Conservation (phyloP, 2,329 filamentous ascomycete genomes). For the Lasiodiplodia hormozganensis region DNA sequence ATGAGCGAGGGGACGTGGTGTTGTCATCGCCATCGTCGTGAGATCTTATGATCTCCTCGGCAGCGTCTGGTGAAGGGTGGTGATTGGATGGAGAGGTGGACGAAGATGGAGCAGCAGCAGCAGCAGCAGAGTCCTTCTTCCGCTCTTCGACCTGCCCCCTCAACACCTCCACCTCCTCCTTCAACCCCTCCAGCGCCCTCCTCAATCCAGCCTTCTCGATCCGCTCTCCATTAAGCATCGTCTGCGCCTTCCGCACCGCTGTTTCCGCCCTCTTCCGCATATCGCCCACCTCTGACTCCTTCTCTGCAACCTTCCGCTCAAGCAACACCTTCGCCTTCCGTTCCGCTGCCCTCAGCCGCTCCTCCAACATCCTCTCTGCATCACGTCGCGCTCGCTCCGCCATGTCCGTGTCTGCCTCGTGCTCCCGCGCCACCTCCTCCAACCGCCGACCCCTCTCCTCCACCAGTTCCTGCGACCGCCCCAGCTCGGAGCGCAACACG, state of each 20-base stretch:
- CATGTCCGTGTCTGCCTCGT: neutral
- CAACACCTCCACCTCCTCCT: slow-evolving; percentile 19
- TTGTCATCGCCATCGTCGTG: neutral
- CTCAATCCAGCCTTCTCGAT: slow-evolving; percentile 20
- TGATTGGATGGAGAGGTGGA: neutral
- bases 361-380: neutral
- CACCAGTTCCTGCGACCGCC: neutral
- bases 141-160: neutral
- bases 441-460: neutral
- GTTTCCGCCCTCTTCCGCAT: slow-evolving; percentile 20
- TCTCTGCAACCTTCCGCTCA: slow-evolving; percentile 1
- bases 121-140: neutral
- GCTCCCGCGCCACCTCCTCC: neutral
- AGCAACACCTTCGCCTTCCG: neutral
- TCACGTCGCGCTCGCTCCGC: neutral
- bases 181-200: slow-evolving; percentile 8
- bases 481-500: slow-evolving; percentile 19
- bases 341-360: neutral
- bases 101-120: neutral
- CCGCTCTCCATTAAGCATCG: slow-evolving; percentile 17
- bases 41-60: neutral
- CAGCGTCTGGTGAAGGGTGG: neutral
- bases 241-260: slow-evolving; percentile 19
- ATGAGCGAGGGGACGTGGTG: neutral
- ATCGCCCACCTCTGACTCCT: neutral